These are phyloP conservation scores for Trametes villosa DNA, from an alignment of 768 basidiomycete genomes.

Conservation along the genomic window DNA sequence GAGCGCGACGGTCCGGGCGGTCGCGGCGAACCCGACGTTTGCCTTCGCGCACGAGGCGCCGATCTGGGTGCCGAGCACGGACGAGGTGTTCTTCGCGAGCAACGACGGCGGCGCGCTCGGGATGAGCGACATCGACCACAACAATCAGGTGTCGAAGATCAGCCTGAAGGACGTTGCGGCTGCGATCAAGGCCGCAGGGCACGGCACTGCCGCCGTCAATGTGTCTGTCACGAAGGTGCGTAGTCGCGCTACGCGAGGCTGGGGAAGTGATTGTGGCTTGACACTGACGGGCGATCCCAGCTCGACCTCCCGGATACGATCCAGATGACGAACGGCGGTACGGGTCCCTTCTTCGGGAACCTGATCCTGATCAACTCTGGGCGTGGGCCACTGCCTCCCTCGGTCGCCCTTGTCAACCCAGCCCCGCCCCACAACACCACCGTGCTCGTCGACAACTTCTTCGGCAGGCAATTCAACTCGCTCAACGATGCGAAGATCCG, in stretches of 20 bases:
- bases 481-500: constrained; percentile 80
- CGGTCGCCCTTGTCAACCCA: constrained; percentile 68
- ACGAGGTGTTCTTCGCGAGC: constrained; percentile 74
- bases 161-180: constrained; percentile 57
- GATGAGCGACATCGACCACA: constrained; percentile 63
- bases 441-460: constrained; percentile 76
- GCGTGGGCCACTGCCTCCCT: constrained; percentile 63
- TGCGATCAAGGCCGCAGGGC: constrained; percentile 41
- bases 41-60: constrained; percentile 84
- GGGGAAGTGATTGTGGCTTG: background rate
- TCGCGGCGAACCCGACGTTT: constrained; percentile 63
- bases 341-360: constrained; percentile 60
- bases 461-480: constrained; percentile 81
- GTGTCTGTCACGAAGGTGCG: constrained; percentile 50
- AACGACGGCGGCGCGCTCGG: constrained; percentile 70
- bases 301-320: constrained; percentile 59
- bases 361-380: constrained; percentile 69
- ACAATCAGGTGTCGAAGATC: constrained; percentile 67
- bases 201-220: constrained; percentile 44
- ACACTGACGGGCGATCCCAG: constrained; percentile 37
- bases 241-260: constrained; percentile 6
- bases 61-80: constrained; percentile 65
- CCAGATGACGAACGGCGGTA: constrained; percentile 76
- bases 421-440: constrained; percentile 66
- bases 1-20: constrained; percentile 57